Evolutionary conservation across 495 filamentous ascomycete species (phyloP), one percentile per base, ranked within the genome.

Genomic region (Hyaloscypha bicolor): DNA sequence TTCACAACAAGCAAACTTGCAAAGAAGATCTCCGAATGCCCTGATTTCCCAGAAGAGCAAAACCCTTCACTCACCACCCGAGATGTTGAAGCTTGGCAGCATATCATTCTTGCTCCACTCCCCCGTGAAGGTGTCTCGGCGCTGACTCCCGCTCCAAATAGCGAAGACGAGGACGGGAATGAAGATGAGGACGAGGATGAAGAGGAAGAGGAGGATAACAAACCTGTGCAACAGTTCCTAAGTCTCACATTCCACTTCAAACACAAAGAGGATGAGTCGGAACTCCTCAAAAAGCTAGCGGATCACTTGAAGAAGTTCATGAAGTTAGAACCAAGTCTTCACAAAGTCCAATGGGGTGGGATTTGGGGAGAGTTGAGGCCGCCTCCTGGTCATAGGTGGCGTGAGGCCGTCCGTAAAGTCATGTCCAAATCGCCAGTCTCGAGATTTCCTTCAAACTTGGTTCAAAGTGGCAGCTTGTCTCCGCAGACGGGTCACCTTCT

Each of bases 241-340:
- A 64, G 51, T 22, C 62, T 64, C 3, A 64, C 62, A 9, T 64
- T 64, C 32, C 62, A 64, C 32, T 64, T 64, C 32, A 57, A 64
- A 57, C 16, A 11, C 33, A 64, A 29, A 51, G 51, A 64, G 42
- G 62, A 55, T 39, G 62, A 64, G 33, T 22, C 48, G 9, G 62
- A 55, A 12, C 32, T 64, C 19, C 42, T 48, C 42, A 64, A 64
- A 22, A 64, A 57, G 51, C 35, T 64, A 30, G 62, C 62, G 9
- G 62, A 64, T 64, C 62, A 64, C 33, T 30, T 64, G 51, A 64
- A 64, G 35, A 64, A 56, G 16, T 64, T 64, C 22, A 64, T 64
- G 62, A 64, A 30, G 35, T 9, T 64, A 25, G 62, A 64, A 11
- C 55, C 29, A 11, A 55, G 51, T 42, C 62, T 64, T 22, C 51